Base-by-base conservation (phyloP, 805 yeast species). In the Schwanniomyces sp. region DNA sequence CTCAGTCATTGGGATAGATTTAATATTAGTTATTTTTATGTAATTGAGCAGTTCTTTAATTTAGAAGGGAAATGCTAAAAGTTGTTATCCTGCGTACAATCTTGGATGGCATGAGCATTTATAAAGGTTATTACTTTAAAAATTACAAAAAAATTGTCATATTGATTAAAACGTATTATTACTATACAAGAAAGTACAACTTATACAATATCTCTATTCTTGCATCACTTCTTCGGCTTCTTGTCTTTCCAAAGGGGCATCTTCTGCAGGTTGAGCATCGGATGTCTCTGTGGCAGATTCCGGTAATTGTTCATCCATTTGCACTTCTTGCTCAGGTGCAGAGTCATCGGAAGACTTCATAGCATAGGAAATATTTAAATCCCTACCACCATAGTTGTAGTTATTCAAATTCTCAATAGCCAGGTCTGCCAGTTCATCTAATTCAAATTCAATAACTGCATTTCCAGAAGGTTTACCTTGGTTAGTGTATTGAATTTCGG, bases 371-470 rank as follows among this genome's bases (percentile, higher is more conserved):
- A 92, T 79, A 24, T 67, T 73, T 54, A 91, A 71, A 52, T 79
- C 81, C 58, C 96, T 83, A 37, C 85, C 88, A 57, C 97, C 98
- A 61, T 91, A 92, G 50, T 78, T 82, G 70, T 91, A 92, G 44
- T 82, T 83, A 61, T 88, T 78, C 59, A 94, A 78, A 67, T 86
- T 87, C 40, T 74, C 73, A 55, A 92, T 82, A 43, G 96, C 92
- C 41, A 75, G 70, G 42, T 82, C 86, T 1, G 97, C 96, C 51
- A 80, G 75, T 29, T 80, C 88, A 27, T 74, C 76, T 46, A 76
- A 73, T 50, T 79, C 85, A 62, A 88, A 88, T 63, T 84, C 80
- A 39, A 92, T 91, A 43, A 90, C 91, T n/a, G 96, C 97, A 53
- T 76, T 71, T 27, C 97, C 98, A 1, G 85, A 75, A 14, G 96